A percentile compares a stretch with the other conserved stretches of the same genome.
Conservation (phyloP, 306 rosid species). For the Fragaria iinumae region DNA sequence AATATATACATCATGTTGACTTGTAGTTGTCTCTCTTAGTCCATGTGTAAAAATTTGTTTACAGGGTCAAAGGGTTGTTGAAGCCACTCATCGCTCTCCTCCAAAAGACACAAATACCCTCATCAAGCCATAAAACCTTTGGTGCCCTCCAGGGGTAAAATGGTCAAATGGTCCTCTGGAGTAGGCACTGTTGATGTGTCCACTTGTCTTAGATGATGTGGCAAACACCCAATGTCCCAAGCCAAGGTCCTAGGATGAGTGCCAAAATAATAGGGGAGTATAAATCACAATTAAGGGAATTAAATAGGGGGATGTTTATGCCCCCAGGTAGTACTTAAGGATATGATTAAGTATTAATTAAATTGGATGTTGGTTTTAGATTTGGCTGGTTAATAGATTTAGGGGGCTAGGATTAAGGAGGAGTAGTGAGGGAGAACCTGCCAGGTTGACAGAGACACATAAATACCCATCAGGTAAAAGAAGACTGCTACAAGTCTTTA, state of each 20-base stretch:
- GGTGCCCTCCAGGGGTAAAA: not conserved
- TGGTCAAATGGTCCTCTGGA: not conserved
- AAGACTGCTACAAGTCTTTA: not conserved
- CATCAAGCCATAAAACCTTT: not conserved
- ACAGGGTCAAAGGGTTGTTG: constrained; percentile 14
- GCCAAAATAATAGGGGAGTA: not conserved
- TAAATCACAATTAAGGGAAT: constrained; percentile 1
- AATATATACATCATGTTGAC: constrained; percentile 31
- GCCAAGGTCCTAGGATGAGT: not conserved
- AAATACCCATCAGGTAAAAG: not conserved
- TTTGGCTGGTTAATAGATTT: not conserved
- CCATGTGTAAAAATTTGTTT: not conserved
- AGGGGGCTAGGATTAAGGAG: not conserved
- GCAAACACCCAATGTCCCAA: not conserved
- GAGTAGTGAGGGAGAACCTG: not conserved
- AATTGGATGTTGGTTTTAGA: not conserved
- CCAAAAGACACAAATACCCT: constrained; percentile 14
- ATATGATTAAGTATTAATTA: not conserved
- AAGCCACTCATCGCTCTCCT: not conserved
- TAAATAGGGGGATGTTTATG: not conserved
- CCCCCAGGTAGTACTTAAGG: not conserved
- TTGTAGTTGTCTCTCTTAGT: constrained; percentile 30
- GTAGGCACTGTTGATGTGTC: not conserved
- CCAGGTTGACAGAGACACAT: constrained; percentile 5
- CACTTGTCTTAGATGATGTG: not conserved